Percentiles rank a stretch among this genome's conserved stretches.
These are phyloP conservation scores for Gautieria morchelliformis DNA, from an alignment of 768 basidiomycete species.

Conservation along the genomic window DNA sequence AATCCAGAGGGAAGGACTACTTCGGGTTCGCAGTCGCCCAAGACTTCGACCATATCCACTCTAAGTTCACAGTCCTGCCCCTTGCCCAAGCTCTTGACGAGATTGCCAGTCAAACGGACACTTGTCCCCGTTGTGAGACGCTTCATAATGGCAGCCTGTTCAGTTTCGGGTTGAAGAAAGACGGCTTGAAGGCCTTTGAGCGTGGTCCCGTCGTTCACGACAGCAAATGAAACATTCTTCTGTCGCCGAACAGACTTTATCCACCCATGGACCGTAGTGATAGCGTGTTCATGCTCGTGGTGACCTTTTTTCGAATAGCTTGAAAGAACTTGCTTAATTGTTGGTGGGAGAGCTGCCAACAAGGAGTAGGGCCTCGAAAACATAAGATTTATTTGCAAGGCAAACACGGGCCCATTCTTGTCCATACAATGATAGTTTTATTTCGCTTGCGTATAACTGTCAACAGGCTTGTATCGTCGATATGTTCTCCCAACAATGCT, in stretches of 20 bases:
- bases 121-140: conserved; percentile 49
- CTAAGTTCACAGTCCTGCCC: conserved; percentile 46
- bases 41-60: conserved; percentile 36
- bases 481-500: too few relatives aligned
- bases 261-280: conserved; percentile 64
- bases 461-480: too few relatives aligned
- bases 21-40: conserved; percentile 52
- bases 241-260: conserved; percentile 78
- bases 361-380: not conserved
- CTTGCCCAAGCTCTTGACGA: conserved; percentile 36
- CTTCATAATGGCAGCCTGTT: conserved; percentile 1
- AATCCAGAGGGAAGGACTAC: conserved; percentile 23
- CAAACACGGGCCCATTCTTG: too few relatives aligned
- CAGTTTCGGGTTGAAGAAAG: conserved; percentile 23
- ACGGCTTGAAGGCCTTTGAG: conserved; percentile 71
- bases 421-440: too few relatives aligned
- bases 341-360: conserved; percentile 7
- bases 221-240: conserved; percentile 81
- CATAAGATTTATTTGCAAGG: not conserved
- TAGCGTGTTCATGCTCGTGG: not conserved
- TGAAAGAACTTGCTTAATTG: conserved; percentile 10
- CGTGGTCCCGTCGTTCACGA: conserved; percentile 74
- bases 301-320: not conserved
- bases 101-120: conserved; percentile 37
- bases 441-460: not conserved